Evolutionary conservation across 1,139 yeast genomes (phyloP), one percentile per base, ranked within the genome.

Genomic region (Kurtzmaniella quercitrusa): DNA sequence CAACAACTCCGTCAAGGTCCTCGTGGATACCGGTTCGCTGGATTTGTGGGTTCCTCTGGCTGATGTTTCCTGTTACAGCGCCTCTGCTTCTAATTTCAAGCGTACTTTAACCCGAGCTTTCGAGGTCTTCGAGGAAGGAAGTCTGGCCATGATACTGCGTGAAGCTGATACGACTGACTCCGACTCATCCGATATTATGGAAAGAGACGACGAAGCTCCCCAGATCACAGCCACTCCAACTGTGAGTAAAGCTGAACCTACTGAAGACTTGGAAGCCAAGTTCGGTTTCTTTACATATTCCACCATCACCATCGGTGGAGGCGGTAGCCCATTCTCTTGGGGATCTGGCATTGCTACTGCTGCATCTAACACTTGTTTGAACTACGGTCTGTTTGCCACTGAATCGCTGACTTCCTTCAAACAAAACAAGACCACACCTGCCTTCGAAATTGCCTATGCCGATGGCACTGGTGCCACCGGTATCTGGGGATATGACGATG

Each of bases 381-480:
- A 56, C 6, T 60, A 60, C 46, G 78, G 78, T 2, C 65, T 75
- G 2, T 71, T 71, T 52, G 56, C 63, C 45, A 68, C 73, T 15
- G 65, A 49, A 2, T 48, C 51, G 6, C 68, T 75, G 3, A 58
- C 55, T 40, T 42, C 70, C 1, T 71, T 68, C 57, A 51, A 55
- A n/a, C 44, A 48, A 36, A 73, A 72, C 51, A 24, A 44, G 39
- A 55, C 73, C 2, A 71, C 71, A 2, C 59, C 64, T 2, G 46
- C 48, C 1, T 73, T 73, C 48, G 15, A 39, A 41, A 85, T 85
- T 52, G 48, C 63, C 25, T 87, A 87, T 54, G 91, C 82, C 27
- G 95, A 86, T 58, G 57, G 60, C 7, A 70, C 87, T 21, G 68
- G 59, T 53, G 89, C 91, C 2, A 48, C 55, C 7, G 95, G 95